Base-by-base conservation (phyloP, 352 stramenopile genomes). In the Phytopythium oedochilum region DNA sequence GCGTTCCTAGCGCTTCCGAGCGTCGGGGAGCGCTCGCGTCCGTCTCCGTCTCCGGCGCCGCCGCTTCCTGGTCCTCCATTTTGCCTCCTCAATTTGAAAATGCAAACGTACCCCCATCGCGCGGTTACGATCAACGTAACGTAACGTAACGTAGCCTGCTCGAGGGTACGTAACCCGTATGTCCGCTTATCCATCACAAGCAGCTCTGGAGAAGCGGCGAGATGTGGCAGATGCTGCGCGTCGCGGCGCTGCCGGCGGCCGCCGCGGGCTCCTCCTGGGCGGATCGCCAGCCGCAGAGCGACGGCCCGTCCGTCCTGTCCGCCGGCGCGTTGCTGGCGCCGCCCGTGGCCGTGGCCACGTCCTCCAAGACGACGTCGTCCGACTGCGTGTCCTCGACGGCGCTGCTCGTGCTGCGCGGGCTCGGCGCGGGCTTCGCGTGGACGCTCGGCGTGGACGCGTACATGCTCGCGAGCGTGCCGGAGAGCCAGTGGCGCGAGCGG, bases 391-490 rank as follows among this genome's bases (percentile, higher is more conserved):
- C 81, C 12, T 81, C 74, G 42, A 87, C 78, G 2, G 78, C 68
- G 22, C 54, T 86, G 56, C 68, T 90, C 28, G 57, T 89, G 40
- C 79, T 70, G 42, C 74, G 80, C 46, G 83, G 83, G 8, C 29
- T 91, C 20, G 77, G 78, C 23, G 75, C 83, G 14, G 83, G 83
- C 23, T 26, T 88, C 12, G 80, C 82, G 25, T 93, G 83, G 83
- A 91, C 83, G 4, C 64, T 93, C n/a, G 75, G 63, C 36, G 79
- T 89, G 34, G 83, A 93, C 39, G 66, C 67, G 15, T 93, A 93
- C 60, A 64, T 55, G 32, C 45, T 91, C 29, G 49, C 85, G 17
- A 63, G 58, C 17, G 65, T 67, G 17, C 64, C 71, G 5, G 63
- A 78, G 9, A 26, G 28, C 4, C 53, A 78, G 31, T 88, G 74